Conservation (phyloP, 257 asterid genomes). For the Lavandula angustifolia region DNA sequence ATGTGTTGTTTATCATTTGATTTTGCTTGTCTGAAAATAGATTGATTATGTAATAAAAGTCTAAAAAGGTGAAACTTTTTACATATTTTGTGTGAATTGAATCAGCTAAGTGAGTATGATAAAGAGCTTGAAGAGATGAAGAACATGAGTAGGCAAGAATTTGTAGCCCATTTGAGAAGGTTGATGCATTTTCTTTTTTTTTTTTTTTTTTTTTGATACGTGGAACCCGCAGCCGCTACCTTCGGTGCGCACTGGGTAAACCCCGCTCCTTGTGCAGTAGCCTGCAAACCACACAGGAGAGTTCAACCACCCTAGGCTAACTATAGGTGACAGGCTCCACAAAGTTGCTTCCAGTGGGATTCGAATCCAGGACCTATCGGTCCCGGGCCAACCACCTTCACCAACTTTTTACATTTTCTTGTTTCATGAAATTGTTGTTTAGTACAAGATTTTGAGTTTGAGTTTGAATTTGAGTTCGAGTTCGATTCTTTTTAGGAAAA, state of each 20-base stretch:
- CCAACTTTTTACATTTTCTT: too few species aligned
- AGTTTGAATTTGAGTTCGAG: neutral
- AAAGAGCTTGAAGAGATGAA: constrained; percentile 81
- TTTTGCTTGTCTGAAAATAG: neutral
- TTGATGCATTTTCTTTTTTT: constrained; percentile 21
- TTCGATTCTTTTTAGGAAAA: constrained; percentile 48
- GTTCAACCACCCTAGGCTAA: too few species aligned
- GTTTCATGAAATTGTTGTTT: neutral
- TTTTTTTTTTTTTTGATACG: too few species aligned
- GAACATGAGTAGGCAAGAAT: constrained; percentile 79
- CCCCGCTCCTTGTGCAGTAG: too few species aligned
- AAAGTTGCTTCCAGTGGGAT: too few species aligned
- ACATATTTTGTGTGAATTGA: neutral
- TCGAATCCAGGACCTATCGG: too few species aligned
- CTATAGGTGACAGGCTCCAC: too few species aligned
- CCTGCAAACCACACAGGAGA: too few species aligned
- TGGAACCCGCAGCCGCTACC: too few species aligned
- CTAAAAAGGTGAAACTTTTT: neutral
- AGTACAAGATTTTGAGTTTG: neutral
- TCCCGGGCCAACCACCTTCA: too few species aligned
- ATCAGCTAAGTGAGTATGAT: constrained; percentile 63
- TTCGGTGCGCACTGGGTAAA: too few species aligned
- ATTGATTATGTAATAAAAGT: neutral
- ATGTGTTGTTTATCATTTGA: constrained; percentile 9
- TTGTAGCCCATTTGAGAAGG: constrained; percentile 94